Evolutionary conservation across 1,284 basidiomycete species (phyloP), one percentile per base, ranked within the genome.

Genomic region (Ustilago esculenta): DNA sequence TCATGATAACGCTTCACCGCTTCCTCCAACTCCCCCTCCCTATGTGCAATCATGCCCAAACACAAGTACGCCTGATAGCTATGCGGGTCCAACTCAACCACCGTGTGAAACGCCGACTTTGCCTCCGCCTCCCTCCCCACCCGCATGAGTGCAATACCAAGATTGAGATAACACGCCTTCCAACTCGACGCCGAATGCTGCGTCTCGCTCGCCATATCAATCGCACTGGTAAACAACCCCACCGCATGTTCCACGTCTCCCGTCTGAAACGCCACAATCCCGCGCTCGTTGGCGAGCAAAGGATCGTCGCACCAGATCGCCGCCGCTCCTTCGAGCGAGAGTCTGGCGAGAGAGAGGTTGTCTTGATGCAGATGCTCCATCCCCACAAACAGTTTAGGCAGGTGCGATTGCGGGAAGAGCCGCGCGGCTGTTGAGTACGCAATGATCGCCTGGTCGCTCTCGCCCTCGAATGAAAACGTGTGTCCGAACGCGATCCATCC

Each of bases 401-500:
- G 85, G 83, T 98, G 94, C 1, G 93, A 93, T 14, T 92, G 93
- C 50, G 90, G 91, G 80, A 98, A 98, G 84, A 97, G 89, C 27
- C 94, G 86, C 2, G 93, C 91, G 45, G 92, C 94, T 0, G 96
- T 98, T 12, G 94, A 95, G 83, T 98, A 98, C 1, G 96, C 94
- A 0, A 93, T 97, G 40, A 98, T 92, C 1, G 96, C 96, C 79
- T 97, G 94, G 76, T 98, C 96, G 35, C 71, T 84, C 95, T 98
- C 96, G 15, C 95, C 94, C 82, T 99, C 95, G 64, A 92, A 86
- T 1, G 95, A 92, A 84, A 97, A 98, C 0, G 93, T 93, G 84
- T 99, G 96, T 2, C 91, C 96, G 82, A 98, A 98, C 1, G 94
- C 92, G 57, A 98, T 89, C 96, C 96, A 99, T 0, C 93, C 92